Evolutionary conservation across 371 early-diverging fungal genomes (phyloP).

Genomic region (Syncephalastrum sp.): DNA sequence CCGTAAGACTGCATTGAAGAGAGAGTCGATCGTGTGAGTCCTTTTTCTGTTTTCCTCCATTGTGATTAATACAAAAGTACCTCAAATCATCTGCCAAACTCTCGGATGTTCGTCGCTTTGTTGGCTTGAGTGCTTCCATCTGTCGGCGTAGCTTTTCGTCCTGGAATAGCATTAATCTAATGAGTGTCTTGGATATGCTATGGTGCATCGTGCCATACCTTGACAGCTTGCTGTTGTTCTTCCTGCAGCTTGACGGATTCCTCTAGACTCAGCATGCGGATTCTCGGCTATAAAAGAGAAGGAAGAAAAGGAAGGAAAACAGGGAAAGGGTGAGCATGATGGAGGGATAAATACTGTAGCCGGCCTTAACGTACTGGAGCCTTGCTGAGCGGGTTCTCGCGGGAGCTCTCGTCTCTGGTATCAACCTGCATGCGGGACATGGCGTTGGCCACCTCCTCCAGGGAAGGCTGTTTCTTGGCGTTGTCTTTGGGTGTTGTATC

Average conservation of each 20-base stretch:
- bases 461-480: background rate
- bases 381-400: no score
- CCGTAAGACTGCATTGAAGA: constrained; percentile 10
- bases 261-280: constrained; percentile 35
- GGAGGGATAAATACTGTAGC: no score
- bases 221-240: constrained; percentile 29
- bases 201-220: constrained; percentile 9
- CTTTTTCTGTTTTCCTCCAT: no score
- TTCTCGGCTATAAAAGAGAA: constrained; percentile 1
- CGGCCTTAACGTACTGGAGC: no score
- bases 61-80: constrained; percentile 3
- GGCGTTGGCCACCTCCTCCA: no score
- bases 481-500: constrained; percentile 1
- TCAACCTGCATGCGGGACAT: no score
- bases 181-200: background rate
- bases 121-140: constrained; percentile 19
- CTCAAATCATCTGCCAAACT: constrained; percentile 37
- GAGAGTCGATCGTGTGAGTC: background rate
- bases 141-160: constrained; percentile 28
- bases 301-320: no score
- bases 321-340: background rate
- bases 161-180: background rate
- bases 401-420: no score
- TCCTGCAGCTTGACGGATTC: constrained; percentile 40
- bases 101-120: constrained; percentile 13